Evolutionary conservation across 257 asterid species (phyloP).

Genomic region (Orobanche coerulescens): DNA sequence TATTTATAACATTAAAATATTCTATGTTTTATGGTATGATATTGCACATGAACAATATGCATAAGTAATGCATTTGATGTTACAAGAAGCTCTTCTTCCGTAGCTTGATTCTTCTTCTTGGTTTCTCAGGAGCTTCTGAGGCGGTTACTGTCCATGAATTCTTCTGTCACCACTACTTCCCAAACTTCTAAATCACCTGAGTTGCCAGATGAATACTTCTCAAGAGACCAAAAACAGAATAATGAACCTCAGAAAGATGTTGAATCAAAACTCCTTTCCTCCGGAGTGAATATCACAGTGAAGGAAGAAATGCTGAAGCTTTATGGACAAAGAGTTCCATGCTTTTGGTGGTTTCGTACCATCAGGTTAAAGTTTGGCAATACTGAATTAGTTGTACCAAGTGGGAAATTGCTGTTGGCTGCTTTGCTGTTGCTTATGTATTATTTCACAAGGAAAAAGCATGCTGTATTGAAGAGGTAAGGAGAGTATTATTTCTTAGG

Average conservation of each 20-base stretch:
- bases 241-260: conserved; percentile 27
- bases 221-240: conserved; percentile 26
- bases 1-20: not conserved
- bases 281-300: conserved; percentile 27
- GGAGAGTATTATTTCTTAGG: conserved; percentile 15
- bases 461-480: conserved; percentile 58
- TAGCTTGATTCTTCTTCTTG: conserved; percentile 16
- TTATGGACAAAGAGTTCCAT: conserved; percentile 40
- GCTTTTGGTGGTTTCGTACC: conserved; percentile 61
- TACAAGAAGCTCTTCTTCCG: not conserved
- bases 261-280: conserved; percentile 24
- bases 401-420: conserved; percentile 51
- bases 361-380: conserved; percentile 55
- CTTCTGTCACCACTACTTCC: conserved; percentile 41
- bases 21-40: not conserved
- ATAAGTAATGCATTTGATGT: conserved; percentile 7
- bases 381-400: conserved; percentile 41
- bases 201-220: conserved; percentile 29
- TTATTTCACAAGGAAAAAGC: conserved; percentile 52
- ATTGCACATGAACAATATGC: not conserved
- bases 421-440: conserved; percentile 39
- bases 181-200: conserved; percentile 35
- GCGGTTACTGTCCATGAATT: conserved; percentile 50
- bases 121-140: conserved; percentile 65
- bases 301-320: conserved; percentile 52